phyloP scores from a whole-genome alignment of 192 early-diverging fungal species.

The Umbelopsis sp. region DNA sequence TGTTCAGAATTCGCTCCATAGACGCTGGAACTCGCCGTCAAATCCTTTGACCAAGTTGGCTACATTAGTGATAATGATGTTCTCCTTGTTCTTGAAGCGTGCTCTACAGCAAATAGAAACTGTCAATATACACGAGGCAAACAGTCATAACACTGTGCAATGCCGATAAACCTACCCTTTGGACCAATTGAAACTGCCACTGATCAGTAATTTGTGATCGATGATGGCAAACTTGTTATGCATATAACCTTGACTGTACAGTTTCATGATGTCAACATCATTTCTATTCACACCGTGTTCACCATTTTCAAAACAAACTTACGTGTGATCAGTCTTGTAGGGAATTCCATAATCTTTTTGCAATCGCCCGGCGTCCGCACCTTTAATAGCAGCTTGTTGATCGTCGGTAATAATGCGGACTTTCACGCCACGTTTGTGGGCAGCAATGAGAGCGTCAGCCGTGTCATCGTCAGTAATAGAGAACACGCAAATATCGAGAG shows the following conservation, averaged over 20 bases:
- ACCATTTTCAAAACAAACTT: slow-evolving; percentile 22
- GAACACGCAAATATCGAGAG: slow-evolving; percentile 75
- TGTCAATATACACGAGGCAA: neutral
- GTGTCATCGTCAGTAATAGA: slow-evolving; percentile 75
- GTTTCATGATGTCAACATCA: neutral
- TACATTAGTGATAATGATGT: slow-evolving; percentile 68
- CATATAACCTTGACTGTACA: slow-evolving; percentile 52
- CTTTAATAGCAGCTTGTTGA: slow-evolving; percentile 40
- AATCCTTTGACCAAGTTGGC: slow-evolving; percentile 58
- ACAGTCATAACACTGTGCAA: slow-evolving; percentile 42
- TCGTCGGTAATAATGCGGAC: slow-evolving; percentile 78
- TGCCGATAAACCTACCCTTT: slow-evolving; percentile 41
- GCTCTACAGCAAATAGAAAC: slow-evolving; percentile 39
- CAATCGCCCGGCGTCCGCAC: slow-evolving; percentile 39
- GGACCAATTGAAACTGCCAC: slow-evolving; percentile 68
- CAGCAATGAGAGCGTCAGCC: slow-evolving; percentile 64
- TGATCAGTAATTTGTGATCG: slow-evolving; percentile 57
- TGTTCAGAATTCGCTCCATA: slow-evolving; percentile 62
- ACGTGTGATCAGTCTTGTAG: slow-evolving; percentile 46
- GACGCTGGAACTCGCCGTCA: slow-evolving; percentile 60
- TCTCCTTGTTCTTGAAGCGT: slow-evolving; percentile 70
- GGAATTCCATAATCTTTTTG: slow-evolving; percentile 39
- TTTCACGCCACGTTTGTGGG: slow-evolving; percentile 48
- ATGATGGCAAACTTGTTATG: slow-evolving; percentile 76
- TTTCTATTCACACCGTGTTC: too few species aligned